Evolutionary conservation across 208 protist species (phyloP), one percentile per base, ranked within the genome.

Genomic region (Wallacemonas sp.): DNA sequence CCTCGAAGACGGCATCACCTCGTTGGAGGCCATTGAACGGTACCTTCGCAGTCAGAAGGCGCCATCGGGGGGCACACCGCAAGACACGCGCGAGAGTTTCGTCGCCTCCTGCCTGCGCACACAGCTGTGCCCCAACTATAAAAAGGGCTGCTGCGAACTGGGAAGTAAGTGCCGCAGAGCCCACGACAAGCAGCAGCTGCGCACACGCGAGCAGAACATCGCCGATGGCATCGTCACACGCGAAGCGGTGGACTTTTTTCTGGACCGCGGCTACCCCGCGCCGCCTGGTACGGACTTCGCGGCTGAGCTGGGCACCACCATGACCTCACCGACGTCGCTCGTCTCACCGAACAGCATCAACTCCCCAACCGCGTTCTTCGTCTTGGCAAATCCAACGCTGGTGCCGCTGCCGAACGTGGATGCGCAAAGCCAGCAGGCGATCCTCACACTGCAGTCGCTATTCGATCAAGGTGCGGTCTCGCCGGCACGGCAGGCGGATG

Each of bases 61-160:
- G 13, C 50, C 50, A 4, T 15, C 13, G 30, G 21, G 0, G 30
- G 50, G 26, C 50, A 57, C 50, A 15, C 50, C 50, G 12, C 50
- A 57, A 19, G 50, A 57, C 50, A 57, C 50, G 4, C 50, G 50
- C 13, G 50, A 57, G 50, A 57, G 50, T 19, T 57, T 57, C 30
- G 50, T 57, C 29, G 50, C 50, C 5, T 57, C 50, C 13, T 57
- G 50, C 19, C 24, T 57, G 30, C 50, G 50, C 30, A 57, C 32
- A 3, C 50, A 57, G 50, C 19, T 57, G 4, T 57, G 50, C 50
- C 50, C 50, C 29, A 57, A 57, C 32, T 57, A 3, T 6, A 57
- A 57, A 32, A 57, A 57, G 50, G 50, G 50, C 17, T 38, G 50
- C 50, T 57, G 50, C 30, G 50, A 57, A 17, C 50, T 57, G 8